Conservation (phyloP, 2,329 filamentous ascomycete species). For the Fusarium chuoi region DNA sequence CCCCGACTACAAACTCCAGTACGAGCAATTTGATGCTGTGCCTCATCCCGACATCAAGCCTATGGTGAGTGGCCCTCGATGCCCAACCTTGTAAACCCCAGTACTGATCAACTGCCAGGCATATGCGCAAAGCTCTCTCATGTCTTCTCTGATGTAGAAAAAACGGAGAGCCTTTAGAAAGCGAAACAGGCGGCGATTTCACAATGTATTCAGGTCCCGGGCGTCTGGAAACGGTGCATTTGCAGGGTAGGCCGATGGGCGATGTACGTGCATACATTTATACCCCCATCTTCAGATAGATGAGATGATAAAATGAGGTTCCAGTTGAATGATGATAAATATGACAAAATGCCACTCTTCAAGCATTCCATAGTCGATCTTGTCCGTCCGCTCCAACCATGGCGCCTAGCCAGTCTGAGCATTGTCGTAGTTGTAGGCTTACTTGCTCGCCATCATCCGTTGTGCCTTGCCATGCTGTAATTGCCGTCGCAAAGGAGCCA, state of each 20-base stretch:
- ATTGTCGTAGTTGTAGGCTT: conserved; percentile 65
- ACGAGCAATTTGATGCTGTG: conserved; percentile 94
- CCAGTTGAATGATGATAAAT: conserved; percentile 28
- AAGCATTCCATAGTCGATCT: conserved; percentile 59
- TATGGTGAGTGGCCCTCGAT: conserved; percentile 68
- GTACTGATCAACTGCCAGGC: conserved; percentile 62
- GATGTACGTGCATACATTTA: conserved; percentile 44
- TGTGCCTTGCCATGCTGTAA: conserved; percentile 71
- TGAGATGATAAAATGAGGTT: conserved; percentile 33
- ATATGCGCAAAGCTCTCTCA: conserved; percentile 85
- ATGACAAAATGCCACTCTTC: conserved; percentile 39
- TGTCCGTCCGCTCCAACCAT: conserved; percentile 62
- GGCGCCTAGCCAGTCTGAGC: conserved; percentile 72
- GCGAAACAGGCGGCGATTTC: conserved; percentile 28
- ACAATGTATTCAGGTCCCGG: conserved; percentile 34
- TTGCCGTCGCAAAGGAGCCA: conserved; percentile 68
- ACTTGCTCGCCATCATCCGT: conserved; percentile 56
- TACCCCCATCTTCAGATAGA: conserved; percentile 41
- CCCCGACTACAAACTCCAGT: conserved; percentile 89
- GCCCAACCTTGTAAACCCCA: not conserved
- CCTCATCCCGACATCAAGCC: conserved; percentile 95
- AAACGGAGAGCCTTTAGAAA: conserved; percentile 16
- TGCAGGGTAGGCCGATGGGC: conserved; percentile 37
- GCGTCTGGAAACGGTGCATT: conserved; percentile 45
- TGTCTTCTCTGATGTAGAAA: conserved; percentile 76